Conservation (phyloP, 1,139 yeast genomes). For the Suhomyces anneliseae region DNA sequence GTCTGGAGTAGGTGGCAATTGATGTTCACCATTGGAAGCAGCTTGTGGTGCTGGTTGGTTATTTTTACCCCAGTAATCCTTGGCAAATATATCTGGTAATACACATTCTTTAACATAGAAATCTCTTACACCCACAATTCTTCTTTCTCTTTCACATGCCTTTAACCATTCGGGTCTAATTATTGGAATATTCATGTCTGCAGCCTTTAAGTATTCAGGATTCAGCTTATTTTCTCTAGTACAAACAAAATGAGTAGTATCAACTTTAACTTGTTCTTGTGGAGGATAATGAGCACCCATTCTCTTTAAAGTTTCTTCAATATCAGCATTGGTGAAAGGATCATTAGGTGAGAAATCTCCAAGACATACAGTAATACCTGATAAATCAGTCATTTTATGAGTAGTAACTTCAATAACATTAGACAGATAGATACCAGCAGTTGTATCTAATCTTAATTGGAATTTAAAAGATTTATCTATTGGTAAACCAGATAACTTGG, state of each 20-base stretch:
- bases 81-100: conserved; percentile 47
- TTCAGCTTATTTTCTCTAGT: conserved; percentile 61
- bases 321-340: conserved; percentile 58
- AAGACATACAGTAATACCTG: conserved; percentile 89
- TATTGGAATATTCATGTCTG: conserved; percentile 85
- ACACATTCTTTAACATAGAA: conserved; percentile 61
- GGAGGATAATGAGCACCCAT: conserved; percentile 83
- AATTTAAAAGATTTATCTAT: conserved; percentile 81
- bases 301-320: conserved; percentile 58
- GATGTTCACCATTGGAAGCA: background rate
- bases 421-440: conserved; percentile 82
- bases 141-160: conserved; percentile 87
- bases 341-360: conserved; percentile 74
- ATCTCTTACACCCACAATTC: conserved; percentile 91
- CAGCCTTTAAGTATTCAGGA: conserved; percentile 72
- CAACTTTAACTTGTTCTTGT: conserved; percentile 73
- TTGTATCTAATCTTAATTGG: conserved; percentile 77
- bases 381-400: conserved; percentile 93
- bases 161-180: conserved; percentile 96
- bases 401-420: conserved; percentile 72
- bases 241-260: conserved; percentile 91
- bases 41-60: background rate
- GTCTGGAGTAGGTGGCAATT: background rate
- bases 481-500: conserved; percentile 88
- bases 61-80: conserved; percentile 38